Conservation (phyloP, 306 rosid species). For the Oemleria cerasiformis region DNA sequence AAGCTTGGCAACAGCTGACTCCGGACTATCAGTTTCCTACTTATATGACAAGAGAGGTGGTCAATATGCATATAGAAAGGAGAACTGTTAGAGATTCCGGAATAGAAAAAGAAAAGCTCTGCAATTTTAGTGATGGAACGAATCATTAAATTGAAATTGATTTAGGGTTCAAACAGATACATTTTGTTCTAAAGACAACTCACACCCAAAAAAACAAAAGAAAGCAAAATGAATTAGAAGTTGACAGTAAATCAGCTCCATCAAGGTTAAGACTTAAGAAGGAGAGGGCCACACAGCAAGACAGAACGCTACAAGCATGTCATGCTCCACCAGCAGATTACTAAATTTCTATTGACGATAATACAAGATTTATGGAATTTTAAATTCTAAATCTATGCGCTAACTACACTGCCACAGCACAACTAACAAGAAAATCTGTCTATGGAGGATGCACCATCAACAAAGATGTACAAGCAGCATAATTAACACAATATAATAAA, state of each 20-base stretch:
- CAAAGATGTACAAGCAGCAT: slow-evolving; percentile 3
- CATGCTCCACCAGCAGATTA: background rate
- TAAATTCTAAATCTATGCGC: background rate
- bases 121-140: background rate
- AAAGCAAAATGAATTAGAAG: background rate
- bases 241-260: slow-evolving; percentile 7
- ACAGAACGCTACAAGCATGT: background rate
- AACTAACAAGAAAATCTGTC: slow-evolving; percentile 3
- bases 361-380: background rate
- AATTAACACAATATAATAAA: background rate
- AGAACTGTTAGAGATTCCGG: background rate
- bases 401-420: background rate
- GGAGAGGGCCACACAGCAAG: background rate
- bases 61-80: background rate
- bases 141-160: background rate
- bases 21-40: slow-evolving; percentile 64
- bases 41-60: slow-evolving; percentile 14
- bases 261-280: background rate
- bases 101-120: slow-evolving; percentile 1
- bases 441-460: background rate
- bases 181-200: background rate
- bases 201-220: background rate
- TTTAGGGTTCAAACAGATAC: slow-evolving; percentile 4
- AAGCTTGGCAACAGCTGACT: slow-evolving; percentile 61
- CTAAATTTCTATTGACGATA: background rate